These are phyloP conservation scores for Melaleuca alternifolia DNA, from an alignment of 345 rosid species.

Conservation along the genomic window DNA sequence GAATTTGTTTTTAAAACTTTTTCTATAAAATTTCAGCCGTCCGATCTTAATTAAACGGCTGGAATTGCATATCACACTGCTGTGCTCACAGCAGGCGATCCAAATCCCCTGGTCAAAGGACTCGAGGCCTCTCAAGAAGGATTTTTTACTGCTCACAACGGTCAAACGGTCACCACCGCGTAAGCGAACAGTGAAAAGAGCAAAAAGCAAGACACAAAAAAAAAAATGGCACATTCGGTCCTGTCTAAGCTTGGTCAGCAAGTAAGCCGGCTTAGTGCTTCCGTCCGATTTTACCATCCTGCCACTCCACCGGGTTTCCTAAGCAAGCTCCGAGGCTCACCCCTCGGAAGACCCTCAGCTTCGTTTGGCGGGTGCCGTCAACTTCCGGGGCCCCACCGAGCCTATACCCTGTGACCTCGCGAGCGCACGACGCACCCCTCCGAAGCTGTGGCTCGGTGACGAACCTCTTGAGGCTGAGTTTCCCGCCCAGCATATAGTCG, in stretches of 20 bases:
- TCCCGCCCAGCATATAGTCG: slow-evolving; percentile 2
- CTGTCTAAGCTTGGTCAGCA: background rate
- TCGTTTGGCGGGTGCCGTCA: slow-evolving; percentile 13
- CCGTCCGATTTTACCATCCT: background rate
- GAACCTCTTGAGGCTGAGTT: slow-evolving; percentile 4
- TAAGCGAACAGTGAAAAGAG: background rate
- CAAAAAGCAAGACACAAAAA: background rate
- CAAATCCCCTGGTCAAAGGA: background rate
- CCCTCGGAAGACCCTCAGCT: background rate
- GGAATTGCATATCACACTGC: no score
- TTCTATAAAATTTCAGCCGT: no score
- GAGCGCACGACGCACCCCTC: background rate
- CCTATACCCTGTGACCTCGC: background rate
- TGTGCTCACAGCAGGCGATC: no score
- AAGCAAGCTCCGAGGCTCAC: background rate
- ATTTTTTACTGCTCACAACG: background rate
- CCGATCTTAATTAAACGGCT: no score
- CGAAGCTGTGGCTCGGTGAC: slow-evolving; percentile 25
- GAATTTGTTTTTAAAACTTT: no score
- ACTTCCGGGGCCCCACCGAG: slow-evolving; percentile 14
- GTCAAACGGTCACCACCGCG: background rate
- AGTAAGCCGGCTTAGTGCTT: background rate
- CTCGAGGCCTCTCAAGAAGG: background rate
- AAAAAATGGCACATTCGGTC: background rate
- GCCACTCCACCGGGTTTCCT: background rate